Evolutionary conservation across 192 early-diverging fungal species (phyloP).

Genomic region (Backusella mclennaniae): DNA sequence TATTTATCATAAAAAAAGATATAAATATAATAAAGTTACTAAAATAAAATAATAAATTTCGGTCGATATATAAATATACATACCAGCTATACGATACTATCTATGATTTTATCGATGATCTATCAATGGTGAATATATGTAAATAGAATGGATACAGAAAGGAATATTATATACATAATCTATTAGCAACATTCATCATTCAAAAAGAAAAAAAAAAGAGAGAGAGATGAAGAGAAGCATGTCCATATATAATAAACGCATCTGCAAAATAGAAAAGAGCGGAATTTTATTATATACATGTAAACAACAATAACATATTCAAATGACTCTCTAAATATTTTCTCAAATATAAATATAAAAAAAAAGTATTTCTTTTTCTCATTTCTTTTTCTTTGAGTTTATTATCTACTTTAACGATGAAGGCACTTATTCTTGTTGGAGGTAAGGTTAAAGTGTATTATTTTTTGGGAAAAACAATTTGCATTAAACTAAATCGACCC

Average conservation of each 20-base stretch:
- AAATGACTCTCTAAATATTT: not conserved
- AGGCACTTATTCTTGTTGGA: constrained; percentile 83
- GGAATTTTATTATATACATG: not conserved
- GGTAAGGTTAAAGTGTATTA: constrained; percentile 37
- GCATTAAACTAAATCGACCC: not conserved
- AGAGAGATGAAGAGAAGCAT: too few relatives aligned
- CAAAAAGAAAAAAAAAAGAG: too few relatives aligned
- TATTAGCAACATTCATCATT: too few relatives aligned
- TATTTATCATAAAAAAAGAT: not conserved
- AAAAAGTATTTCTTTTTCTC: not conserved
- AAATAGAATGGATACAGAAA: too few relatives aligned
- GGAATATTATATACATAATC: too few relatives aligned
- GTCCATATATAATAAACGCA: not conserved
- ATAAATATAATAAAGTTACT: not conserved
- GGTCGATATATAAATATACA: not conserved
- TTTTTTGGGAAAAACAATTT: too few relatives aligned
- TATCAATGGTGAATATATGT: too few relatives aligned
- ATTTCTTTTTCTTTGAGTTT: not conserved
- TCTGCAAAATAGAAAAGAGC: not conserved
- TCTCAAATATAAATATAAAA: not conserved
- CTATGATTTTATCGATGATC: too few relatives aligned
- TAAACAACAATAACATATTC: constrained; percentile 4
- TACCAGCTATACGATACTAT: not conserved
- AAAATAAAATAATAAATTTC: too few relatives aligned
- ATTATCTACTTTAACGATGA: constrained; percentile 50